These are phyloP conservation scores for Flaveria bidentis DNA, from an alignment of 129 eudicot genomes.

Conservation along the genomic window DNA sequence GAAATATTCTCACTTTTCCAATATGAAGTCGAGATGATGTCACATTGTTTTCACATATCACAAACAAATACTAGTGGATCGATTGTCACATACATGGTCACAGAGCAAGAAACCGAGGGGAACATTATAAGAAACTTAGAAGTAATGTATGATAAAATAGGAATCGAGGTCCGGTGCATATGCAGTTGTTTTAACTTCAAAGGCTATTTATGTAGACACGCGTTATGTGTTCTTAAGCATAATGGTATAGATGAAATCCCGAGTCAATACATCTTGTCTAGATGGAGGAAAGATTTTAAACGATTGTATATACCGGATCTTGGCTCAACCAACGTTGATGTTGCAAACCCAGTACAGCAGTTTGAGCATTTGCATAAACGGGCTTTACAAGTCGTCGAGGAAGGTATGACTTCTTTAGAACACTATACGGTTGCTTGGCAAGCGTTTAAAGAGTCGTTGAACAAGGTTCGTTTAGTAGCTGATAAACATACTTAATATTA, in stretches of 20 bases:
- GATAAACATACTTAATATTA: conserved; percentile 35
- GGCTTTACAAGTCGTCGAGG: conserved; percentile 80
- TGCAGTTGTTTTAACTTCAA: conserved; percentile 74
- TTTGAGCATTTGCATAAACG: conserved; percentile 75
- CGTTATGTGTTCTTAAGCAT: conserved; percentile 59
- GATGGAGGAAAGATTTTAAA: conserved; percentile 87
- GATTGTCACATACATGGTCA: conserved; percentile 58
- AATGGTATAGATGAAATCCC: conserved; percentile 76
- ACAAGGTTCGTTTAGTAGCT: conserved; percentile 68
- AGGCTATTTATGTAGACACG: conserved; percentile 80
- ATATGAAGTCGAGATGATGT: conserved; percentile 69
- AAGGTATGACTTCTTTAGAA: conserved; percentile 75
- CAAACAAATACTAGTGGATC: conserved; percentile 68
- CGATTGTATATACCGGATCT: conserved; percentile 59
- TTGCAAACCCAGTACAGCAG: conserved; percentile 70
- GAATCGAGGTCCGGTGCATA: conserved; percentile 68
- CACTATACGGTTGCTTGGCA: conserved; percentile 85
- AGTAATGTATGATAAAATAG: conserved; percentile 68
- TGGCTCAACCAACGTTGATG: conserved; percentile 57
- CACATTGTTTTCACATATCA: conserved; percentile 54
- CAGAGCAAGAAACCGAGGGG: conserved; percentile 59
- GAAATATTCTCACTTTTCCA: conserved; percentile 62
- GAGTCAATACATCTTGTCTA: conserved; percentile 52
- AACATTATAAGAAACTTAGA: conserved; percentile 44
- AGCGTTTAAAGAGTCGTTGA: conserved; percentile 77